These are phyloP conservation scores for Colletotrichum navitas DNA, from an alignment of 2,329 filamentous ascomycete species.

Conservation along the genomic window DNA sequence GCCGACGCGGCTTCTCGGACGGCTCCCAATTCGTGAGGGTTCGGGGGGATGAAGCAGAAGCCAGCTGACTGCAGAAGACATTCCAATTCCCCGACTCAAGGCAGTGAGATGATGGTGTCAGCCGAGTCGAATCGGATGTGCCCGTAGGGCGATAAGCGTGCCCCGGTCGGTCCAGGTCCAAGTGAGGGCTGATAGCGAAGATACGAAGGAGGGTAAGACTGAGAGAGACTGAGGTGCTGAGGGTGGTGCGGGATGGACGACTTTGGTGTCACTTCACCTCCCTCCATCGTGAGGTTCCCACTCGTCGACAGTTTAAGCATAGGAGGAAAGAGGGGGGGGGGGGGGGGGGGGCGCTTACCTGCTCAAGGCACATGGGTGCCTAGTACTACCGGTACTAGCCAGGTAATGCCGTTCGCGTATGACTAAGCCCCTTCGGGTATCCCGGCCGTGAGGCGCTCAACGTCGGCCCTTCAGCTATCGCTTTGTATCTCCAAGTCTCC, in stretches of 20 bases:
- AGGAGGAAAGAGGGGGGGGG: slow-evolving; percentile 13
- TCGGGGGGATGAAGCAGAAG: neutral
- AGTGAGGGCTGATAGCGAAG: slow-evolving; percentile 19
- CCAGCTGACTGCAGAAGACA: slow-evolving; percentile 1
- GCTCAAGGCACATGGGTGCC: too few relatives aligned
- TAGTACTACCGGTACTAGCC: neutral
- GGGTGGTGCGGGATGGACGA: slow-evolving; percentile 10
- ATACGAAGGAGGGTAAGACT: slow-evolving; percentile 29
- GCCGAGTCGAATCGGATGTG: neutral
- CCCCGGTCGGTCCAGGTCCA: slow-evolving; percentile 12
- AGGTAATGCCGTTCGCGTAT: neutral
- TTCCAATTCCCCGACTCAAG: neutral
- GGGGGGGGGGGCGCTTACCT: neutral
- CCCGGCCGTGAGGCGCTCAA: neutral
- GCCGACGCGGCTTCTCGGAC: slow-evolving; percentile 30
- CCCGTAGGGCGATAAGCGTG: slow-evolving; percentile 18
- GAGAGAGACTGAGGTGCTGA: neutral
- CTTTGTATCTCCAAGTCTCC: slow-evolving; percentile 1
- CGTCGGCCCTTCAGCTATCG: neutral
- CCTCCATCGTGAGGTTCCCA: neutral
- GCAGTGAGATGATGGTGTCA: slow-evolving; percentile 14
- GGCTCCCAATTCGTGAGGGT: slow-evolving; percentile 30
- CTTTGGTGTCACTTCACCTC: neutral
- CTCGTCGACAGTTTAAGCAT: neutral
- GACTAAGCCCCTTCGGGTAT: slow-evolving; percentile 1